These are phyloP conservation scores for Phialemonium atrogriseum DNA, from an alignment of 2,329 filamentous ascomycete species.

Conservation along the genomic window DNA sequence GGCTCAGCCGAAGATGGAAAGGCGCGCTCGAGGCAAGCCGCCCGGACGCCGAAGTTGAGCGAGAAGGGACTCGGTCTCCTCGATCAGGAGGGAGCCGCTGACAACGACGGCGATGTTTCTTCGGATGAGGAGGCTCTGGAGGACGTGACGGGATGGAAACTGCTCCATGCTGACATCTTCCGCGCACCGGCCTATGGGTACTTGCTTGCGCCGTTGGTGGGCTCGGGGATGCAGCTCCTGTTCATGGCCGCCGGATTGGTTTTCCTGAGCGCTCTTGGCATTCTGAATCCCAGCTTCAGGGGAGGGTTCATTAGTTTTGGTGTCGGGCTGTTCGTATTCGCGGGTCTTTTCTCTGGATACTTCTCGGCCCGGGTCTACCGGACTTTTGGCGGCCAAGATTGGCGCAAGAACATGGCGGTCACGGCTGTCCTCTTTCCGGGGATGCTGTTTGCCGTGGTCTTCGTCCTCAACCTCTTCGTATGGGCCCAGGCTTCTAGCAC, in stretches of 20 bases:
- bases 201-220: slow-evolving; percentile 70
- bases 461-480: slow-evolving; percentile 79
- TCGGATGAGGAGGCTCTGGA: slow-evolving; percentile 68
- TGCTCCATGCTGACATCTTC: slow-evolving; percentile 84
- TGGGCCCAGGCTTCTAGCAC: slow-evolving; percentile 87
- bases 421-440: slow-evolving; percentile 76
- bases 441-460: slow-evolving; percentile 63
- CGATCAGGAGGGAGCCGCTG: slow-evolving; percentile 47
- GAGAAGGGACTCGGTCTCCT: slow-evolving; percentile 53
- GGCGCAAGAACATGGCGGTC: slow-evolving; percentile 67
- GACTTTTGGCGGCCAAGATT: slow-evolving; percentile 70
- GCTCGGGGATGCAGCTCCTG: slow-evolving; percentile 78
- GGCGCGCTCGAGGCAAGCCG: slow-evolving; percentile 38
- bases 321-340: slow-evolving; percentile 74
- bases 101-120: slow-evolving; percentile 44
- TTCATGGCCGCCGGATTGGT: slow-evolving; percentile 73
- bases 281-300: slow-evolving; percentile 82
- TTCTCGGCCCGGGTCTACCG: slow-evolving; percentile 78
- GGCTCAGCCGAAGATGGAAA: slow-evolving; percentile 59
- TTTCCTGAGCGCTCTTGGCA: slow-evolving; percentile 62
- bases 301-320: slow-evolving; percentile 83
- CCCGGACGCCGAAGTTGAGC: slow-evolving; percentile 27
- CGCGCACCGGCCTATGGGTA: slow-evolving; percentile 61
- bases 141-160: slow-evolving; percentile 80
- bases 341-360: slow-evolving; percentile 78